Base-by-base conservation (phyloP, 345 rosid genomes). In the Trapa bicornis region DNA sequence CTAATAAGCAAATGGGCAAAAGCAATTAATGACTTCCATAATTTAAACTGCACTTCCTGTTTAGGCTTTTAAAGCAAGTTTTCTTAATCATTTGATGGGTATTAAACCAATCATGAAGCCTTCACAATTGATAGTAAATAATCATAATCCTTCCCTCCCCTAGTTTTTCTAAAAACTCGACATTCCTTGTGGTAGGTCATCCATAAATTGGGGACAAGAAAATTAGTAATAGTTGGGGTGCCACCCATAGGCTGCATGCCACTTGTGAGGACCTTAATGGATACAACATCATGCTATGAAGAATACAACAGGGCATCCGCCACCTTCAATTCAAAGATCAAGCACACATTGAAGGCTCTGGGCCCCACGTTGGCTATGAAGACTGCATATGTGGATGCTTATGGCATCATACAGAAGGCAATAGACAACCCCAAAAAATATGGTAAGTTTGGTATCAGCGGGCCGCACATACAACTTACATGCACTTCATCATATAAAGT, bases 161-260 rank as follows among this genome's bases (percentile, higher is more conserved):
- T 45, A 3, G 0, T 50, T 14, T 14, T 58, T 58, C 10, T 9
- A 38, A 54, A 6, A 22, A 3, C n/a, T 16, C 33, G 4, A 9
- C 29, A 38, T 58, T 66, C 14, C 14, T 66, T 17, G 37, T 7
- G 2, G 43, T 70, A 92, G 98, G 81, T 58, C 68, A 80, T 89
- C 81, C 78, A 85, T 62, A 77, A 76, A 22, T 65, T 82, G 48
- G 96, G 98, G 50, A 79, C 83, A 6, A 84, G 70, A 48, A 81
- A 89, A 71, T 32, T 89, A 74, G 88, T 80, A 22, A 78, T 87
- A 12, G 96, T 92, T 7, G 98, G 98, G 65, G 83, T 92, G 37
- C 96, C 96, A 41, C 96, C 96, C 1, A 43, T 92, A 68, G 98
- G 98, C 9, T 92, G 98, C 74, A 78, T 92, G 88, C 98, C 96